Evolutionary conservation across 257 asterid species (phyloP).

Genomic region (Solanum chmielewskii): DNA sequence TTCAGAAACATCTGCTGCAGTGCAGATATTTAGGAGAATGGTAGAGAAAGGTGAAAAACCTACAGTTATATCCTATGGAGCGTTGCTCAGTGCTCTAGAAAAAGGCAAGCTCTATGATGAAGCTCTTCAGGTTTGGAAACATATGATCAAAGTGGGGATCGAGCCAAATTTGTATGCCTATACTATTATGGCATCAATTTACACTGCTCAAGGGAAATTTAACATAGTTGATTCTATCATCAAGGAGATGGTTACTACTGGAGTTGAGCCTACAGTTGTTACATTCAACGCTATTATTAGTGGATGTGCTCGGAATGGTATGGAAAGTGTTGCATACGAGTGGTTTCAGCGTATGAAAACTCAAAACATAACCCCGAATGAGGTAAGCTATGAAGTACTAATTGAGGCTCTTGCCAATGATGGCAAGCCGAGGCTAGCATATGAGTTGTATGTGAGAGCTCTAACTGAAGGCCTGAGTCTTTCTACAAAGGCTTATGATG

Average conservation of each 20-base stretch:
- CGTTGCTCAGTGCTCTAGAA: conserved; percentile 89
- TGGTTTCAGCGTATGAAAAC: conserved; percentile 72
- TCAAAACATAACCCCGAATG: conserved; percentile 47
- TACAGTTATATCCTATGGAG: conserved; percentile 72
- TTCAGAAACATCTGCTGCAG: conserved; percentile 72
- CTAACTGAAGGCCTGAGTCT: conserved; percentile 53
- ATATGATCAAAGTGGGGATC: conserved; percentile 61
- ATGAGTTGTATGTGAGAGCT: conserved; percentile 59
- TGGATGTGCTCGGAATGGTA: conserved; percentile 34
- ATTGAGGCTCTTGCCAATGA: conserved; percentile 65
- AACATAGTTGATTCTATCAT: conserved; percentile 48
- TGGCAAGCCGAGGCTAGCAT: conserved; percentile 84
- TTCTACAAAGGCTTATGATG: conserved; percentile 67
- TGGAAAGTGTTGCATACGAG: conserved; percentile 51
- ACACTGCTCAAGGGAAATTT: conserved; percentile 52
- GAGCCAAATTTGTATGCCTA: conserved; percentile 72
- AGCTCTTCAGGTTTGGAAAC: conserved; percentile 81
- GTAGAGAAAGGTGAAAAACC: conserved; percentile 81
- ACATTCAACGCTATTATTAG: conserved; percentile 90
- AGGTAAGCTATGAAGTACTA: conserved; percentile 64
- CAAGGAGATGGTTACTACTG: conserved; percentile 42
- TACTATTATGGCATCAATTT: conserved; percentile 82
- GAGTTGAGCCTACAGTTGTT: conserved; percentile 73
- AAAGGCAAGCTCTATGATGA: conserved; percentile 85
- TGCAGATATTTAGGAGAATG: conserved; percentile 84